These are phyloP conservation scores for Thozetella sp. DNA, from an alignment of 495 filamentous ascomycete species.

Conservation along the genomic window DNA sequence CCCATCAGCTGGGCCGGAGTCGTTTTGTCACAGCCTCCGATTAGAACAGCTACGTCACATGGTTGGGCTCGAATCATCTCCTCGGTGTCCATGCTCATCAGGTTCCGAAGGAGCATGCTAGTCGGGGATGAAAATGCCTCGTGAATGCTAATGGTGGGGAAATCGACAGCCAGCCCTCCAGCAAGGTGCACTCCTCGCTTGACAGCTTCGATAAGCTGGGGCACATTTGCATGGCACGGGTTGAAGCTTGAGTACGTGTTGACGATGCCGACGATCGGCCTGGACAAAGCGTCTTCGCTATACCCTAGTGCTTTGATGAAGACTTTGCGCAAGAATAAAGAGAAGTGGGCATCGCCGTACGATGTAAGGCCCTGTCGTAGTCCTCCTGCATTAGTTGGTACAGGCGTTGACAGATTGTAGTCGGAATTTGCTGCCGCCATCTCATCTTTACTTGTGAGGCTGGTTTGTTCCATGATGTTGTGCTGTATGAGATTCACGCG, in stretches of 20 bases:
- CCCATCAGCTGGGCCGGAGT: slow-evolving; percentile 71
- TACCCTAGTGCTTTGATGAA: slow-evolving; percentile 74
- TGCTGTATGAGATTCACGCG: no score
- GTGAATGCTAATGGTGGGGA: slow-evolving; percentile 67
- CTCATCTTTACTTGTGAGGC: neutral
- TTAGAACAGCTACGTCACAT: slow-evolving; percentile 63
- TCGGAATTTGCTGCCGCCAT: slow-evolving; percentile 26
- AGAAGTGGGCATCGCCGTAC: slow-evolving; percentile 73
- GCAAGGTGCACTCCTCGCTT: slow-evolving; percentile 63
- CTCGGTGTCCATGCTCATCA: slow-evolving; percentile 76
- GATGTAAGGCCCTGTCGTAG: slow-evolving; percentile 62
- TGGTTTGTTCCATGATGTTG: no score
- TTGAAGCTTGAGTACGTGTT: slow-evolving; percentile 70
- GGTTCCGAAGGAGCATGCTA: slow-evolving; percentile 69
- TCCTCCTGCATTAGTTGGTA: slow-evolving; percentile 45
- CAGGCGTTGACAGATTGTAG: slow-evolving; percentile 53
- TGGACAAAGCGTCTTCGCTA: slow-evolving; percentile 64
- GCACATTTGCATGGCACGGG: slow-evolving; percentile 68
- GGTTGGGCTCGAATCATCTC: slow-evolving; percentile 71
- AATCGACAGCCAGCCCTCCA: slow-evolving; percentile 65
- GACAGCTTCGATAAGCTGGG: slow-evolving; percentile 67
- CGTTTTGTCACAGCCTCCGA: slow-evolving; percentile 72
- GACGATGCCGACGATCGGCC: slow-evolving; percentile 67
- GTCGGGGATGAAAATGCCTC: slow-evolving; percentile 66
- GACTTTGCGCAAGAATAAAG: slow-evolving; percentile 68